Conservation (phyloP, 345 rosid species). For the Salix arbutifolia region DNA sequence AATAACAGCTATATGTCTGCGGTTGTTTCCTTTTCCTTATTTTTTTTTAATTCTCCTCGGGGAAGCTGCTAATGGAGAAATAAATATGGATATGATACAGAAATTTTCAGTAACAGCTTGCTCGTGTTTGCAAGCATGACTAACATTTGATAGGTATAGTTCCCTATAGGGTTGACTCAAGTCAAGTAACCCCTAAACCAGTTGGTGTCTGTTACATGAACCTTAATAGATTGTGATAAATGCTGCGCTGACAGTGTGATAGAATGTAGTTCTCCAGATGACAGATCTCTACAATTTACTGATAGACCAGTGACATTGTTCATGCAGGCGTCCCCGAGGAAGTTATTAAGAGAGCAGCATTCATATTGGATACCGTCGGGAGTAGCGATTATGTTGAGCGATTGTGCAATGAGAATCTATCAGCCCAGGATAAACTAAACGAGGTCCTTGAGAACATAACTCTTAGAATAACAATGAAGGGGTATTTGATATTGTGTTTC, state of each 20-base stretch:
- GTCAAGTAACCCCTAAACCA: neutral
- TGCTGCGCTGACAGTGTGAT: too few species aligned
- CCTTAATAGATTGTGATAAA: neutral
- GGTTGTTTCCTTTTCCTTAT: too few species aligned
- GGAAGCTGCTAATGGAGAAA: neutral
- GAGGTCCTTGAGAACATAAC: conserved; percentile 35
- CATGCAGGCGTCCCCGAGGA: conserved; percentile 73
- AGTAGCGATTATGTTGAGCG: conserved; percentile 45
- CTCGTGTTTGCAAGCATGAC: neutral
- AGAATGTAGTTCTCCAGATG: too few species aligned
- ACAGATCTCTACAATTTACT: neutral
- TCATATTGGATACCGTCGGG: conserved; percentile 49
- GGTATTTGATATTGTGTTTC: too few species aligned
- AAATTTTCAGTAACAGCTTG: neutral
- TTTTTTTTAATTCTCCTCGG: too few species aligned
- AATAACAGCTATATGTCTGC: too few species aligned
- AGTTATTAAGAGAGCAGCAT: conserved; percentile 73
- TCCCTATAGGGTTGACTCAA: neutral
- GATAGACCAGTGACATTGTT: neutral
- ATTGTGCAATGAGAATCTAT: conserved; percentile 50
- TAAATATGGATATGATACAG: neutral
- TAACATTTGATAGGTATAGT: neutral
- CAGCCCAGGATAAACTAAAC: conserved; percentile 58
- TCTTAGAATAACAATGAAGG: neutral
- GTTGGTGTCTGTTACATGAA: neutral